Evolutionary conservation across 1,284 basidiomycete species (phyloP).

Genomic region (Paramarasmius palmivorus): DNA sequence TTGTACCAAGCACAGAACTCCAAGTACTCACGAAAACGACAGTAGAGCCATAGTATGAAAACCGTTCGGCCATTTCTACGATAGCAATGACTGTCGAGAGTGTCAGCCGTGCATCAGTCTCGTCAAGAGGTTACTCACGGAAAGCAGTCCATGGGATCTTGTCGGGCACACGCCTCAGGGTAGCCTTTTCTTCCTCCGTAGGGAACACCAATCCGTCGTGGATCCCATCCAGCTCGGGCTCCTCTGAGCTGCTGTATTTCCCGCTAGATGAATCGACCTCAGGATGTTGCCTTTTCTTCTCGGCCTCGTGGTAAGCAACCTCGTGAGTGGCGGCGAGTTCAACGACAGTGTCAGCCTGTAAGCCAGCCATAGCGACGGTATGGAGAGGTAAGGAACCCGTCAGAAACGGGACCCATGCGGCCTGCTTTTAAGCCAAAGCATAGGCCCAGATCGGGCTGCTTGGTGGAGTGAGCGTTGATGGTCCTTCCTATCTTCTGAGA

Average conservation of each 20-base stretch:
- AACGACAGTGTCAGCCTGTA: slow-evolving; percentile 5
- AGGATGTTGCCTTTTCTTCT: no score
- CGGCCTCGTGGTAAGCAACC: slow-evolving; percentile 1
- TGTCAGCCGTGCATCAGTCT: not conserved
- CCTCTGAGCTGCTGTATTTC: no score
- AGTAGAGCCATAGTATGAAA: slow-evolving; percentile 42
- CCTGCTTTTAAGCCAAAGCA: no score
- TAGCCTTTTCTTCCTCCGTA: slow-evolving; percentile 50
- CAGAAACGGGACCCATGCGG: no score
- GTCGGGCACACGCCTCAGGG: slow-evolving; percentile 50
- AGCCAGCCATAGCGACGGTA: slow-evolving; percentile 5
- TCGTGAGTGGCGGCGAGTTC: slow-evolving; percentile 7
- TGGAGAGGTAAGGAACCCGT: no score
- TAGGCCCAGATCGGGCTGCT: no score
- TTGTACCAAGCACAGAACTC: no score
- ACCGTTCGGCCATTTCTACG: slow-evolving; percentile 15
- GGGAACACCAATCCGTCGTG: slow-evolving; percentile 50
- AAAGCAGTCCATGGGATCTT: slow-evolving; percentile 40
- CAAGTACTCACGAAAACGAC: slow-evolving; percentile 71
- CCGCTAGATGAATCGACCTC: no score
- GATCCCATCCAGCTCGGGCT: slow-evolving; percentile 25
- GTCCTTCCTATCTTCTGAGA: no score
- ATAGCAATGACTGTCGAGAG: slow-evolving; percentile 9
- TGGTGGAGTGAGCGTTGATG: no score
- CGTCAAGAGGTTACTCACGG: slow-evolving; percentile 1